phyloP scores from a whole-genome alignment of 441 rosid genomes.

The Adansonia madagascariensis region DNA sequence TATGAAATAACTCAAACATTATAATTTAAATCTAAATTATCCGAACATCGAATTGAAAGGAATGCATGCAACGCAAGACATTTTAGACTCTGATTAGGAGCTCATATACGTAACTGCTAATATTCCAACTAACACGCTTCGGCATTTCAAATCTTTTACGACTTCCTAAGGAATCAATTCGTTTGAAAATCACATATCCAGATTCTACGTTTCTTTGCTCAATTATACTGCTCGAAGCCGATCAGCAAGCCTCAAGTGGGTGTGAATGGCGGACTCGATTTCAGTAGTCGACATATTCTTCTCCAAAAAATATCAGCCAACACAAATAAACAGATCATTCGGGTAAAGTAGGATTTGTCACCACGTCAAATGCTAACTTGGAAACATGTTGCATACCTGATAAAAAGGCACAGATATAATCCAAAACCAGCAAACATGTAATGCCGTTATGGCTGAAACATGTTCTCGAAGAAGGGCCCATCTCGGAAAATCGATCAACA shows the following conservation, averaged over 20 bases:
- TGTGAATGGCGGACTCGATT: conserved; percentile 77
- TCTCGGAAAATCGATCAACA: conserved; percentile 81
- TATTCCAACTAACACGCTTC: conserved; percentile 78
- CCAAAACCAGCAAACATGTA: conserved; percentile 74
- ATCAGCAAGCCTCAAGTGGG: conserved; percentile 88
- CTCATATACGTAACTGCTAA: conserved; percentile 77
- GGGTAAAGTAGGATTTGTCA: neutral
- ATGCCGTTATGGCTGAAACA: conserved; percentile 81
- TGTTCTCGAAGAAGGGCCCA: conserved; percentile 90
- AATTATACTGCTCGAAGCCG: conserved; percentile 66
- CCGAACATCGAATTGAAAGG: neutral
- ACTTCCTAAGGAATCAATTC: conserved; percentile 81
- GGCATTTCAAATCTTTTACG: conserved; percentile 79
- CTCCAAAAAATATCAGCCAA: conserved; percentile 33
- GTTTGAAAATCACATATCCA: conserved; percentile 53
- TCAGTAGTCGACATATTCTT: conserved; percentile 73
- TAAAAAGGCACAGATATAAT: conserved; percentile 68
- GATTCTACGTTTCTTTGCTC: conserved; percentile 55
- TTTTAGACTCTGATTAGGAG: conserved; percentile 75
- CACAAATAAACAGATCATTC: neutral
- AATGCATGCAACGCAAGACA: neutral
- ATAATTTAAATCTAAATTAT: neutral
- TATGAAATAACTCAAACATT: neutral
- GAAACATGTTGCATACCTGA: conserved; percentile 55
- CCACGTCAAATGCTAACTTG: too few relatives aligned